Conservation (phyloP, 441 rosid species). For the Croton laevigatus region DNA sequence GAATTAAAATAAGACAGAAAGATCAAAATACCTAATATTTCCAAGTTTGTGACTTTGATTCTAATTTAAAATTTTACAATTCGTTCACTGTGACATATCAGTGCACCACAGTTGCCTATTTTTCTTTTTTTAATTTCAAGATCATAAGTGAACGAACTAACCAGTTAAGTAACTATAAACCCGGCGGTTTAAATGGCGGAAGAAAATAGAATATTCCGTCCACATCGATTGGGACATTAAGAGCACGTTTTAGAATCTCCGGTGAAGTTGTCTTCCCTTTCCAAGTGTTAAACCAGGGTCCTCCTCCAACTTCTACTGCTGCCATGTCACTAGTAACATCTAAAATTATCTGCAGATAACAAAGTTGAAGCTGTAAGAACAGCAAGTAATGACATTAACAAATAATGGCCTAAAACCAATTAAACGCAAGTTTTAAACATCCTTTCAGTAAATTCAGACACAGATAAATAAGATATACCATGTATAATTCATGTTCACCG, state of each 20-base stretch:
- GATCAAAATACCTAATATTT: too few species aligned
- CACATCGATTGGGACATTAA: slow-evolving; percentile 60
- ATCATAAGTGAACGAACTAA: background rate
- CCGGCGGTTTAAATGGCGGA: slow-evolving; percentile 87
- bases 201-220: slow-evolving; percentile 44
- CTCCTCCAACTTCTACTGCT: slow-evolving; percentile 91
- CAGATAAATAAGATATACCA: background rate
- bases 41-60: too few species aligned
- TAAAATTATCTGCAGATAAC: slow-evolving; percentile 52
- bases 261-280: slow-evolving; percentile 66
- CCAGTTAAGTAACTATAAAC: slow-evolving; percentile 43
- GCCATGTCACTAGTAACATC: slow-evolving; percentile 82
- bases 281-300: slow-evolving; percentile 94
- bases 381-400: too few species aligned
- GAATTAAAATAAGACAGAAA: too few species aligned
- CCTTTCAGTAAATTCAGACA: too few species aligned
- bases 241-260: slow-evolving; percentile 48
- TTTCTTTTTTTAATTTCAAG: background rate
- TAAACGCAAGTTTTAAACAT: too few species aligned
- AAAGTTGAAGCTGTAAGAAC: background rate
- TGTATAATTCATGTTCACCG: background rate
- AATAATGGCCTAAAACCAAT: too few species aligned
- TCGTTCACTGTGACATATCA: too few species aligned
- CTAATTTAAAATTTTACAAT: too few species aligned
- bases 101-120: background rate